phyloP scores from a whole-genome alignment of 352 stramenopile species.

The Pythium brachiatum region DNA sequence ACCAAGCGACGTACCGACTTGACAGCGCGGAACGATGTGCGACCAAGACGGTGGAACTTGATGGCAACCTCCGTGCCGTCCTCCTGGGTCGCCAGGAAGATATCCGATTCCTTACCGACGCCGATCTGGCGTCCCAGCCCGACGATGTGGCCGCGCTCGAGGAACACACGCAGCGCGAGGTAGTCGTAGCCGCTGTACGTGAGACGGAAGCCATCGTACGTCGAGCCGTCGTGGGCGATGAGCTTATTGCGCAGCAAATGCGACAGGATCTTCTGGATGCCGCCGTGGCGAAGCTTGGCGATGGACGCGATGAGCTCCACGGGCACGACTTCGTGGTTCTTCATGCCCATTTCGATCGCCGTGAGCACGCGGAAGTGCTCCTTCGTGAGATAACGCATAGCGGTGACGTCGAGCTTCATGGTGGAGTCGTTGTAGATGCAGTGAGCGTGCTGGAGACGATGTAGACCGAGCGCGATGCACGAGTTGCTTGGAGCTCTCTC shows the following conservation, averaged over 20 bases:
- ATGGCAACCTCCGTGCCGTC: slow-evolving; percentile 97
- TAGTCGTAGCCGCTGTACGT: slow-evolving; percentile 99
- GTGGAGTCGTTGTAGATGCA: slow-evolving; percentile 3
- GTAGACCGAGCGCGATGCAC: not conserved
- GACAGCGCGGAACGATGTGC: slow-evolving; percentile 97
- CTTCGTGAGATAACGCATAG: slow-evolving; percentile 92
- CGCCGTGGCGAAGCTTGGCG: slow-evolving; percentile 96
- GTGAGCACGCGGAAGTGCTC: slow-evolving; percentile 98
- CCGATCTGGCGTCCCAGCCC: slow-evolving; percentile 94
- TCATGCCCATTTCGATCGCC: slow-evolving; percentile 98
- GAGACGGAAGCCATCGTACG: slow-evolving; percentile 97
- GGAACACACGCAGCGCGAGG: slow-evolving; percentile 95
- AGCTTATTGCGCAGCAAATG: slow-evolving; percentile 98
- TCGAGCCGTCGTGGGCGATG: slow-evolving; percentile 95
- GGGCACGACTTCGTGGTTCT: slow-evolving; percentile 98
- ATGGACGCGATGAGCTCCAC: slow-evolving; percentile 96
- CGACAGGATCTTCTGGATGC: slow-evolving; percentile 97
- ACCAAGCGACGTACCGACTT: slow-evolving; percentile 55
- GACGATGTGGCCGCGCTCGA: slow-evolving; percentile 90
- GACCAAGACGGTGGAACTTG: slow-evolving; percentile 99
- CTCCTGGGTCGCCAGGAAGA: slow-evolving; percentile 94
- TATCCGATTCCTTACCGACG: slow-evolving; percentile 99
- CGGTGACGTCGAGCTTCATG: slow-evolving; percentile 93
- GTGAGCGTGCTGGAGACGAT: not conserved
- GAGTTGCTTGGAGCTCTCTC: not conserved